A percentile compares a stretch with the other conserved stretches of the same genome.
phyloP scores from a whole-genome alignment of 192 early-diverging fungal species.

The Ambispora gerdemannii region DNA sequence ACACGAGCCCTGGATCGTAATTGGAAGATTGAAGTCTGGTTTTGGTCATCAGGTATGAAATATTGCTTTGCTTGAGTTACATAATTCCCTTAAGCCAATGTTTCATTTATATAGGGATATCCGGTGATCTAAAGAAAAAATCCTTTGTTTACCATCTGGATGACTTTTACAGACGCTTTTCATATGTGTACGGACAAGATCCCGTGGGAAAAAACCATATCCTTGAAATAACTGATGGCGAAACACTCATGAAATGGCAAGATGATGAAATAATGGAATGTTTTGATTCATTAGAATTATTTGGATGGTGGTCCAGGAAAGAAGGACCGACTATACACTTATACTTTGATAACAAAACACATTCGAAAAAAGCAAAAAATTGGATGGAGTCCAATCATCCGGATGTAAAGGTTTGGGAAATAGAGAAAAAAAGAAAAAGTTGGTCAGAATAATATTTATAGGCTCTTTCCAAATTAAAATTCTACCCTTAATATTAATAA shows the following conservation, averaged over 20 bases:
- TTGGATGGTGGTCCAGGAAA: background rate
- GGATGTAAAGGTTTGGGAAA: too few relatives aligned
- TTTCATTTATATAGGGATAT: slow-evolving; percentile 9
- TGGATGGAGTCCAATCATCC: too few relatives aligned
- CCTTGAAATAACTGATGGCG: background rate
- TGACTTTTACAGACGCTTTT: background rate
- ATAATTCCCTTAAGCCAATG: background rate
- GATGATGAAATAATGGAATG: slow-evolving; percentile 5
- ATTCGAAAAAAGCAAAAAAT: too few relatives aligned
- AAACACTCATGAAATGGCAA: background rate
- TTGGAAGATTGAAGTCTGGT: slow-evolving; percentile 16
- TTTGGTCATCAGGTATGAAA: slow-evolving; percentile 9
- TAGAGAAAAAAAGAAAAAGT: too few relatives aligned
- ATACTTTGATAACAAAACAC: too few relatives aligned
- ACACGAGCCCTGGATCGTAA: background rate
- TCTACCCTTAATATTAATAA: too few relatives aligned
- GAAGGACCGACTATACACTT: too few relatives aligned
- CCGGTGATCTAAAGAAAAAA: background rate
- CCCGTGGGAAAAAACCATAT: background rate
- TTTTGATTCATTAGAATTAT: background rate
- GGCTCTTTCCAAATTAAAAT: too few relatives aligned
- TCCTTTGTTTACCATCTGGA: background rate
- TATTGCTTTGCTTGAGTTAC: background rate
- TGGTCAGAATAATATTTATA: too few relatives aligned
- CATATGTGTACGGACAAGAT: background rate